A percentile compares a stretch with the other conserved stretches of the same genome.
Conservation (phyloP, 169 alveolate species). For the Cryptosporidium parvum region DNA sequence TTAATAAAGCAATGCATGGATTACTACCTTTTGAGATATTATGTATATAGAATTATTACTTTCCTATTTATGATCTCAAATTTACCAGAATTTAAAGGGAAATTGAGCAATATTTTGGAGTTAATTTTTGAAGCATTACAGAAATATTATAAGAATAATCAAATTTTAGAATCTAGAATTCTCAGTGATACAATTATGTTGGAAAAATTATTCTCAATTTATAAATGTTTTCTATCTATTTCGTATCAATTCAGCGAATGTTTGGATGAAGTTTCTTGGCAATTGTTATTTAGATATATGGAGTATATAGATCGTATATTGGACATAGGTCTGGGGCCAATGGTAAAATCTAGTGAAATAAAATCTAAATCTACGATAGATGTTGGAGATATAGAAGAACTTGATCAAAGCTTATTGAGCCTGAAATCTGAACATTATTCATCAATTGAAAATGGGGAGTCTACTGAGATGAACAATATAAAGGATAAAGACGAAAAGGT, state of each 20-base stretch:
- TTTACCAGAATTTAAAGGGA: neutral
- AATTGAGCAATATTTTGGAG: conserved; percentile 20
- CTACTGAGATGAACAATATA: neutral
- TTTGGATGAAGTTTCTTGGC: conserved; percentile 46
- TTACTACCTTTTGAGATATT: conserved; percentile 33
- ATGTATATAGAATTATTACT: conserved; percentile 42
- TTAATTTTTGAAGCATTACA: conserved; percentile 25
- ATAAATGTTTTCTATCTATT: conserved; percentile 51
- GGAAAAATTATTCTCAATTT: conserved; percentile 47
- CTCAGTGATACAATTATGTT: conserved; percentile 8
- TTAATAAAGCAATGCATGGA: conserved; percentile 50
- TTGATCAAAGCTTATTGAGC: neutral
- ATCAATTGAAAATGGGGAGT: neutral
- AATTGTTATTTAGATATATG: conserved; percentile 52
- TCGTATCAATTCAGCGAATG: conserved; percentile 40
- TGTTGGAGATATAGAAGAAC: neutral
- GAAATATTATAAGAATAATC: conserved; percentile 31
- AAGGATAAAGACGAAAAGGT: conserved; percentile 15
- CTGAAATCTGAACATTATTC: neutral
- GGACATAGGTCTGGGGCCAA: conserved; percentile 70
- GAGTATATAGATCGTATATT: conserved; percentile 55
- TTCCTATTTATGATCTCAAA: conserved; percentile 31
- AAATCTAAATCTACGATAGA: neutral
- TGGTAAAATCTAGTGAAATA: conserved; percentile 6
- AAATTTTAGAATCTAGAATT: conserved; percentile 13